Evolutionary conservation across 140 eudicot species (phyloP).

Genomic region (Oenanthe javanica): DNA sequence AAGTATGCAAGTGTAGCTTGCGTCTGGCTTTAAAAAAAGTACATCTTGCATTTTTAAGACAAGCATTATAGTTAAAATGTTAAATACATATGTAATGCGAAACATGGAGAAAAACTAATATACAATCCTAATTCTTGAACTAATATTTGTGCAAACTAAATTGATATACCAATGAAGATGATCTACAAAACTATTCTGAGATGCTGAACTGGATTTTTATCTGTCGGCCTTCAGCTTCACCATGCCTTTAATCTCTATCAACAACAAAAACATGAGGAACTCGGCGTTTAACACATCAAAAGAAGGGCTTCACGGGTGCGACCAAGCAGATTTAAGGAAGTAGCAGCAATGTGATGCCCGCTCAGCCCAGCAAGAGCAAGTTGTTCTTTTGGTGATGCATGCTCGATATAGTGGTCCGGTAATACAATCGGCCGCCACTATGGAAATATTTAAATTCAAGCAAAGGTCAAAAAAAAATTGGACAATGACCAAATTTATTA

Average conservation of each 20-base stretch:
- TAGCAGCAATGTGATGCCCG: slow-evolving; percentile 94
- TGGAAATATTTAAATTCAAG: slow-evolving; percentile 10
- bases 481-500: neutral
- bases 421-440: slow-evolving; percentile 93
- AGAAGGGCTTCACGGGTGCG: slow-evolving; percentile 95
- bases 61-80: neutral
- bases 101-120: neutral
- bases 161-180: neutral
- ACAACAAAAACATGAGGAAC: neutral
- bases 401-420: slow-evolving; percentile 88
- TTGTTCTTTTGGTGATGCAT: slow-evolving; percentile 73
- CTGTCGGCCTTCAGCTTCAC: neutral
- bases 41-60: neutral
- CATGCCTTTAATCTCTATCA: neutral
- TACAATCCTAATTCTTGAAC: neutral
- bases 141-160: neutral
- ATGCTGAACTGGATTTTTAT: neutral
- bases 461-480: neutral
- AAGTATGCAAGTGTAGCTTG: neutral
- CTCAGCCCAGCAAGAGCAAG: slow-evolving; percentile 77
- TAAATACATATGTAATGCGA: neutral
- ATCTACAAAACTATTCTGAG: neutral
- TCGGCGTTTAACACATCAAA: slow-evolving; percentile 44
- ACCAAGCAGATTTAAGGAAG: slow-evolving; percentile 81
- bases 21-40: neutral